Percentiles rank a stretch among this genome's conserved stretches.
phyloP scores from a whole-genome alignment of 2,329 filamentous ascomycete species.

The Harringtonia lauricola region DNA sequence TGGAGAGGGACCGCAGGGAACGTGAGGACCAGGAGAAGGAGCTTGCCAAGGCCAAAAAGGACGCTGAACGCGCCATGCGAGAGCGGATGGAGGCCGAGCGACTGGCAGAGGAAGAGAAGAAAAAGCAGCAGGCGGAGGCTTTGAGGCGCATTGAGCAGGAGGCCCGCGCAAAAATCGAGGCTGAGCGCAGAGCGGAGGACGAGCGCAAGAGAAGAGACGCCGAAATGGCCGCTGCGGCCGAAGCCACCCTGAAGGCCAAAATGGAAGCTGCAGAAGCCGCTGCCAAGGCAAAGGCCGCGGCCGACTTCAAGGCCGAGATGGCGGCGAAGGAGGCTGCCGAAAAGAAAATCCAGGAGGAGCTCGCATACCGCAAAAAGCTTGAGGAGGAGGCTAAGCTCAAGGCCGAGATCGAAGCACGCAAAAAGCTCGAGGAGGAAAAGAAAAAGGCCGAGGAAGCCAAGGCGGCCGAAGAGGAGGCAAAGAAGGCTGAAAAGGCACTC shows the following conservation, averaged over 20 bases:
- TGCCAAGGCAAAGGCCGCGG: constrained; percentile 27
- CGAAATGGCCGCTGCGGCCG: constrained; percentile 33
- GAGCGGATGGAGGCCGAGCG: constrained; percentile 23
- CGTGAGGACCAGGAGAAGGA: constrained; percentile 35
- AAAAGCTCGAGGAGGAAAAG: constrained; percentile 34
- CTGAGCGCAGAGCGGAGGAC: constrained; percentile 28
- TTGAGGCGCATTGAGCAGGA: constrained; percentile 21
- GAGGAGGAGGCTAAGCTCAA: constrained; percentile 31
- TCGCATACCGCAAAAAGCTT: constrained; percentile 33
- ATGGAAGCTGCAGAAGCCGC: constrained; percentile 35
- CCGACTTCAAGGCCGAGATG: constrained; percentile 24
- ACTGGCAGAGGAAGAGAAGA: constrained; percentile 25
- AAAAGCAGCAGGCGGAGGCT: constrained; percentile 20
- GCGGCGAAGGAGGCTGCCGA: constrained; percentile 19
- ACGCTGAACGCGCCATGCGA: constrained; percentile 32
- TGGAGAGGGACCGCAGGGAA: constrained; percentile 23
- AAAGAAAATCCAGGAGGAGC: constrained; percentile 20
- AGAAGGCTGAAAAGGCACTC: constrained; percentile 28
- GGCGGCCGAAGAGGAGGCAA: constrained; percentile 26
- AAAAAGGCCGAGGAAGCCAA: constrained; percentile 31
- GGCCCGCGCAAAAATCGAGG: constrained; percentile 25
- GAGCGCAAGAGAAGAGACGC: constrained; percentile 29
- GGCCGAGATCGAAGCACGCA: constrained; percentile 29
- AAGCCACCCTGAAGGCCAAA: constrained; percentile 19
- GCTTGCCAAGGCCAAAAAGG: constrained; percentile 33